Conservation (phyloP, 805 yeast genomes). For the Myxozyma mucilagina region DNA sequence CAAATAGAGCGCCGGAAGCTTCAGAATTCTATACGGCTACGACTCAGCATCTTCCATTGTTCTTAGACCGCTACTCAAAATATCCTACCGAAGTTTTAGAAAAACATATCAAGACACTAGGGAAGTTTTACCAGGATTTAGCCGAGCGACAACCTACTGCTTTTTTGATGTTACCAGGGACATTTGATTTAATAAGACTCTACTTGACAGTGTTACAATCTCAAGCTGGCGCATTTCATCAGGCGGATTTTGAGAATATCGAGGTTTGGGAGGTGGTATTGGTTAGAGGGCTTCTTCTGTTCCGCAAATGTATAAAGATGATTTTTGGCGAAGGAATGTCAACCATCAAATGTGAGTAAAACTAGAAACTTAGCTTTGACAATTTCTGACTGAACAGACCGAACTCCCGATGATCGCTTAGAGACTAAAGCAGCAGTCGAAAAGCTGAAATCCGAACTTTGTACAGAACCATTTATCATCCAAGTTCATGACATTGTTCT, state of each 20-base stretch:
- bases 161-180: conserved; percentile 66
- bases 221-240: conserved; percentile 53
- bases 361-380: not conserved
- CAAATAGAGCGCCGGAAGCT: conserved; percentile 59
- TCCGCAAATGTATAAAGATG: conserved; percentile 65
- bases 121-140: conserved; percentile 68
- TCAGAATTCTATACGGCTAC: conserved; percentile 60
- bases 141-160: conserved; percentile 64
- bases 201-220: conserved; percentile 61
- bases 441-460: conserved; percentile 54
- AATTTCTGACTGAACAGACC: conserved; percentile 39
- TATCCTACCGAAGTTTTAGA: conserved; percentile 50
- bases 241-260: conserved; percentile 53
- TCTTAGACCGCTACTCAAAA: conserved; percentile 54
- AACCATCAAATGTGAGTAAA: conserved; percentile 38
- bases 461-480: conserved; percentile 57
- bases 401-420: conserved; percentile 61
- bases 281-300: conserved; percentile 55
- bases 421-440: conserved; percentile 62
- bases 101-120: conserved; percentile 69
- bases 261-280: conserved; percentile 75
- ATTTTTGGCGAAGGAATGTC: conserved; percentile 67
- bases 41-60: conserved; percentile 58
- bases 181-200: conserved; percentile 60
- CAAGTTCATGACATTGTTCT: conserved; percentile 67